phyloP scores from a whole-genome alignment of 2,329 filamentous ascomycete species.

The Aspergillus sp. region DNA sequence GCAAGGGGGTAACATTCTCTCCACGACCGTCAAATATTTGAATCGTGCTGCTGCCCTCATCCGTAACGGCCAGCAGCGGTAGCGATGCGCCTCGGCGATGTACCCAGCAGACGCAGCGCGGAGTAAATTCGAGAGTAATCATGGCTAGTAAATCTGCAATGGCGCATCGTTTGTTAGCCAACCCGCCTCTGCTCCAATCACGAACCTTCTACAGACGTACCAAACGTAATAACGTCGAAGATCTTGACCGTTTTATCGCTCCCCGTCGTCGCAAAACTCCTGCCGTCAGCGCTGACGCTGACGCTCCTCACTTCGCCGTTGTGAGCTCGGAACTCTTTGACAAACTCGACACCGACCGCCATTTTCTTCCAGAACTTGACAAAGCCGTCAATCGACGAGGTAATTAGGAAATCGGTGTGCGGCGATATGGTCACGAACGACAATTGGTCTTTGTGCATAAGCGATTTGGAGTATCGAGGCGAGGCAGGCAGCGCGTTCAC shows the following conservation, averaged over 20 bases:
- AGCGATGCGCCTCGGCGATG: slow-evolving; percentile 84
- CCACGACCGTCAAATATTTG: slow-evolving; percentile 87
- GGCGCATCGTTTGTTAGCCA: slow-evolving; percentile 12
- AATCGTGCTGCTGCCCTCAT: slow-evolving; percentile 70
- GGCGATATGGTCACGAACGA: slow-evolving; percentile 86
- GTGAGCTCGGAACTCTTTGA: slow-evolving; percentile 96
- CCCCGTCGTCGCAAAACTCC: slow-evolving; percentile 89
- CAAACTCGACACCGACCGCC: slow-evolving; percentile 87
- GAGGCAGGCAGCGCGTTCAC: slow-evolving; percentile 82
- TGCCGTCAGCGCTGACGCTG: slow-evolving; percentile 82
- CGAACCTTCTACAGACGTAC: slow-evolving; percentile 31
- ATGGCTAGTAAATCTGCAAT: slow-evolving; percentile 71
- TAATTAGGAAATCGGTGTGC: slow-evolving; percentile 91
- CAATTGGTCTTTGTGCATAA: slow-evolving; percentile 98
- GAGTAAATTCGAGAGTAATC: slow-evolving; percentile 71
- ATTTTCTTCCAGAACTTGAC: slow-evolving; percentile 99
- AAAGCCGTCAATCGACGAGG: slow-evolving; percentile 88
- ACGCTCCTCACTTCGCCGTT: slow-evolving; percentile 79
- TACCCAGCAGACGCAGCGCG: slow-evolving; percentile 86
- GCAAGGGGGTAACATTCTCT: slow-evolving; percentile 71
- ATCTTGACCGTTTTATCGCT: slow-evolving; percentile 49
- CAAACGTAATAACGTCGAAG: slow-evolving; percentile 75
- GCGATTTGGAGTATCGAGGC: slow-evolving; percentile 82
- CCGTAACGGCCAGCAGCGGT: slow-evolving; percentile 80
- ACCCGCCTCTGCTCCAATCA: not conserved